Conservation (phyloP, 2,329 filamentous ascomycete genomes). For the Lachnellula cervina region DNA sequence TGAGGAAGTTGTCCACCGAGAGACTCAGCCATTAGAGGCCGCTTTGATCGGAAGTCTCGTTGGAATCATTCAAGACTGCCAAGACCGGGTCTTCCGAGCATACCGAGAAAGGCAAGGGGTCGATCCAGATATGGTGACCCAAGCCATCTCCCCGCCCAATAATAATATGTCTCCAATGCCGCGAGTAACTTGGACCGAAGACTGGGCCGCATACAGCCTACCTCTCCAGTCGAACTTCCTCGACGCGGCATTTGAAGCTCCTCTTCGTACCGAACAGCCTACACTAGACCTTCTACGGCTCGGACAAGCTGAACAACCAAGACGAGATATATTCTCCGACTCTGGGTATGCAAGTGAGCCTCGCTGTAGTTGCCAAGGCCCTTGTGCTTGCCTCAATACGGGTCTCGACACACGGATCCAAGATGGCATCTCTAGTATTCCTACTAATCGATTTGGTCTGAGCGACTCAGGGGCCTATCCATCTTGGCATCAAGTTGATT, state of each 20-base stretch:
- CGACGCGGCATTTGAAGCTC: background rate
- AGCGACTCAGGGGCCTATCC: background rate
- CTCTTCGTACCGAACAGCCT: background rate
- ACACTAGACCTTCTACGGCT: background rate
- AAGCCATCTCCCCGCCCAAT: background rate
- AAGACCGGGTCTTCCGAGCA: constrained; percentile 7
- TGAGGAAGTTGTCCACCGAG: constrained; percentile 5
- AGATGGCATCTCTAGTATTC: background rate
- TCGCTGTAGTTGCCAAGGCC: background rate
- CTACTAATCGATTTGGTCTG: background rate
- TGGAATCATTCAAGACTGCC: constrained; percentile 9
- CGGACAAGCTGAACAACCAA: background rate
- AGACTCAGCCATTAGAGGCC: constrained; percentile 10
- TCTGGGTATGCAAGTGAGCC: background rate
- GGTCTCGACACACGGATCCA: background rate
- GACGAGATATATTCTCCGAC: background rate
- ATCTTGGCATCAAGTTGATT: background rate
- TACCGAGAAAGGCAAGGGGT: constrained; percentile 1
- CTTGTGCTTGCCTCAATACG: background rate
- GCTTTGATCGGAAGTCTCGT: constrained; percentile 9
- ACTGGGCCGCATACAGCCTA: background rate
- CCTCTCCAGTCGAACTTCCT: background rate
- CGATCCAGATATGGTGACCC: background rate
- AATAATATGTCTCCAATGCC: background rate
- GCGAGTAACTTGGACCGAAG: background rate